Base-by-base conservation (phyloP, 495 filamentous ascomycete species). In the Podospora pseudoanserina region DNA sequence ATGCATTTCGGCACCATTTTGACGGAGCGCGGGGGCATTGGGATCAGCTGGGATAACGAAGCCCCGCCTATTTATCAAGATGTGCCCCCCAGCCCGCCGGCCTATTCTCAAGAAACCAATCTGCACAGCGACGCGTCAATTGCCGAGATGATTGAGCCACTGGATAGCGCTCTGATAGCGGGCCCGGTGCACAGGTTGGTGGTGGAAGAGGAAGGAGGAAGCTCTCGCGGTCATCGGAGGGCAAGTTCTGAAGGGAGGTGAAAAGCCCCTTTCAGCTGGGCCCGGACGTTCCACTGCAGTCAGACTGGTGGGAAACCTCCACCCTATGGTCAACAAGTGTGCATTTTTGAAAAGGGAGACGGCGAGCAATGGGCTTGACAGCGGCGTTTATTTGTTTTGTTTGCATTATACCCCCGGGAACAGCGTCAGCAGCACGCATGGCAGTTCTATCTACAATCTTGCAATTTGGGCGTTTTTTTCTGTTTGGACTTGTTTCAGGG, bases 41-140 rank as follows among this genome's bases (percentile, higher is more conserved):
- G 95, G 3, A 94, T 99, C 74, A 91, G 89, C 74, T 99, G 95
- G 95, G 95, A 99, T 67, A 93, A 97, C 78, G 95, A 99, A 79
- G 87, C 90, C 77, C 95, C 95, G 49, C 95, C 95, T 0, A 87
- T 94, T 73, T 99, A 99, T 75, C 91, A 95, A 80, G 92, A 98
- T 75, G 93, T 99, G 30, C 94, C 94, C 0, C 88, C 87, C 7
- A 92, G 90, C 59, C 95, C 95, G 39, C 95, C 95, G 0, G 85
- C 85, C 2, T 98, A 99, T 70, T 74, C 73, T 13, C 69, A 76
- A 34, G 78, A 73, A 55, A 76, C 70, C 0, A 5, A 54, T 6
- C 26, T 71, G 6, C 28, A 28, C 4, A 62, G 66, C 4, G 73
- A 73, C 18, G 26, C 55, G 49, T 67, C 68, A 5, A 74, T 76